Evolutionary conservation across 2,329 filamentous ascomycete species (phyloP).

Genomic region (Paraphoma sp.): DNA sequence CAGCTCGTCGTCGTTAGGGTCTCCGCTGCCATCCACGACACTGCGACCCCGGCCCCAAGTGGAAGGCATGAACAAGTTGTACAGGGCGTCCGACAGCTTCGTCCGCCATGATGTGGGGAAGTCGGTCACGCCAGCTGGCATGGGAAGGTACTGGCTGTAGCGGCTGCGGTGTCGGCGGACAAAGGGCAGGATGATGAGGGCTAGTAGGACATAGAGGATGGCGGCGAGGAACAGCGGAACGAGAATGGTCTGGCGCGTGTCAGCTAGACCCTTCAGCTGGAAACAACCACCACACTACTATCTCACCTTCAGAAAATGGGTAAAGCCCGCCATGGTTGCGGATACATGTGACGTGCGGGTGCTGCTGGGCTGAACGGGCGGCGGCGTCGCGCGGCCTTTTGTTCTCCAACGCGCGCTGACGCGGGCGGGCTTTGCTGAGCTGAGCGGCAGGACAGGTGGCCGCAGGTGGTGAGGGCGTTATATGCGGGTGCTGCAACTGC

Average conservation of each 20-base stretch:
- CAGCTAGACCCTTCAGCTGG: background rate
- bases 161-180: constrained; percentile 52
- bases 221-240: constrained; percentile 54
- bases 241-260: constrained; percentile 48
- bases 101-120: constrained; percentile 36
- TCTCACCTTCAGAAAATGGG: constrained; percentile 44
- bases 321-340: constrained; percentile 40
- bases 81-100: constrained; percentile 44
- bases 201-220: constrained; percentile 51
- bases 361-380: constrained; percentile 3
- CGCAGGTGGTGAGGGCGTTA: background rate
- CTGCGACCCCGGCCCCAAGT: constrained; percentile 27
- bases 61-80: constrained; percentile 43
- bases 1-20: constrained; percentile 45
- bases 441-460: constrained; percentile 6
- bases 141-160: constrained; percentile 54
- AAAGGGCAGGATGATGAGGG: constrained; percentile 52
- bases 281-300: background rate
- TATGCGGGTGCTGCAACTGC: background rate
- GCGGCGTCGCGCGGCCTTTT: constrained; percentile 6
- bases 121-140: constrained; percentile 33
- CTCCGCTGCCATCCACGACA: constrained; percentile 37
- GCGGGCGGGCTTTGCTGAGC: constrained; percentile 1
- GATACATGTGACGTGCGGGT: constrained; percentile 9
- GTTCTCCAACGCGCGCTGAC: constrained; percentile 1